phyloP scores from a whole-genome alignment of 1,284 basidiomycete species.

The Phellinidium pouzarii region DNA sequence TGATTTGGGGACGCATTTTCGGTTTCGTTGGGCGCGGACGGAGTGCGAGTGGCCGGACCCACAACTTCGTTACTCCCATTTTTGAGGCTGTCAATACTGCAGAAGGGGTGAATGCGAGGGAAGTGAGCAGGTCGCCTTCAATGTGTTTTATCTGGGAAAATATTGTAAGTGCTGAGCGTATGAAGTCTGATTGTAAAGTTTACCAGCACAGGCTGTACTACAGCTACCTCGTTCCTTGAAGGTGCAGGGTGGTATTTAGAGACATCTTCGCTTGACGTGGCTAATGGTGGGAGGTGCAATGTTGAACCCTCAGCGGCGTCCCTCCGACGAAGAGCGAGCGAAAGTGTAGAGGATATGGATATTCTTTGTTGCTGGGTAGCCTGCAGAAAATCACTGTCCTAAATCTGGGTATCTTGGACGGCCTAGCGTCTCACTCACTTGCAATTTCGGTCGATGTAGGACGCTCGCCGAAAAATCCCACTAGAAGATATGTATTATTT shows the following conservation, averaged over 20 bases:
- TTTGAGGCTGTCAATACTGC: constrained; percentile 74
- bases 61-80: constrained; percentile 70
- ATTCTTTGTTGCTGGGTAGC: constrained; percentile 60
- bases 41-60: constrained; percentile 68
- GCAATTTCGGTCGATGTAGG: constrained; percentile 65
- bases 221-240: constrained; percentile 81
- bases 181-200: constrained; percentile 29
- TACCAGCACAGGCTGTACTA: constrained; percentile 87
- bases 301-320: constrained; percentile 40
- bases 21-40: constrained; percentile 14
- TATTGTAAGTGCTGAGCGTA: constrained; percentile 11
- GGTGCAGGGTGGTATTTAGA: constrained; percentile 79
- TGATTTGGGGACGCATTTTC: constrained; percentile 4
- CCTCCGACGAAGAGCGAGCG: constrained; percentile 52
- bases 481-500: constrained; percentile 31
- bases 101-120: constrained; percentile 64
- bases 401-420: constrained; percentile 1
- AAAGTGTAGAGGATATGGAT: constrained; percentile 70
- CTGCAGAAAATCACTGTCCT: constrained; percentile 22
- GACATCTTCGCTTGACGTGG: constrained; percentile 31
- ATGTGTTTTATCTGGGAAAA: constrained; percentile 62
- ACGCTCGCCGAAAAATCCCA: constrained; percentile 89
- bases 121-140: constrained; percentile 69
- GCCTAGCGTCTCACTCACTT: constrained; percentile 27
- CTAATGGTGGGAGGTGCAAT: constrained; percentile 41